A percentile compares a stretch with the other conserved stretches of the same genome.
These are phyloP conservation scores for Phytophthora sansomeana DNA, from an alignment of 352 stramenopile genomes.

Conservation along the genomic window DNA sequence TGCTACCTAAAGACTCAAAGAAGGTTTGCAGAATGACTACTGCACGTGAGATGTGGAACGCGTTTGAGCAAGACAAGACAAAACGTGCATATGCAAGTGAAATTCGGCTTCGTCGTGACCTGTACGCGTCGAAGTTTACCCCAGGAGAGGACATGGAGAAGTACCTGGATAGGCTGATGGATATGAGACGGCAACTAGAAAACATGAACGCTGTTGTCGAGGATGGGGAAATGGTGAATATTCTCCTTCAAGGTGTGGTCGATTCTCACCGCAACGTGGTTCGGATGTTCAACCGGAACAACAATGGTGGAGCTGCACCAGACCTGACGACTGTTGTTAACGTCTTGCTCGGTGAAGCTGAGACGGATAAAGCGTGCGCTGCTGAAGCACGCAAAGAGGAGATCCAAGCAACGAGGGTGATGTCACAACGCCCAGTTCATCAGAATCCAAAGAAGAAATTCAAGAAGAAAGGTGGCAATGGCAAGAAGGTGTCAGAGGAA, in stretches of 20 bases:
- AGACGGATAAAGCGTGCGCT: conserved; percentile 5
- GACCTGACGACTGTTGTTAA: conserved; percentile 8
- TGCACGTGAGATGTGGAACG: conserved; percentile 6
- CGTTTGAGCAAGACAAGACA: conserved; percentile 12
- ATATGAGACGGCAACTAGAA: conserved; percentile 4
- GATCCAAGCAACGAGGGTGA: conserved; percentile 1
- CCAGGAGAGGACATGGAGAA: conserved; percentile 12
- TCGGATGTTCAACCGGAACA: conserved; percentile 10
- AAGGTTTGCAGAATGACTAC: conserved; percentile 7
- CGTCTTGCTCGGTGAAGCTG: conserved; percentile 17
- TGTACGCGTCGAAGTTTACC: conserved; percentile 8
- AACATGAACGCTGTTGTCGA: conserved; percentile 16
- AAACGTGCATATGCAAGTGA: conserved; percentile 12
- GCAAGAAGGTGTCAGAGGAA: conserved; percentile 5
- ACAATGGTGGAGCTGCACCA: conserved; percentile 2
- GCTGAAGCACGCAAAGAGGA: not conserved
- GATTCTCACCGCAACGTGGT: conserved; percentile 9
- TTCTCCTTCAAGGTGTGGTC: conserved; percentile 8
- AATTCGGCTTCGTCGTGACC: conserved; percentile 7
- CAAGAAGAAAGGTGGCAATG: conserved; percentile 10
- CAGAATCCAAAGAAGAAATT: conserved; percentile 12
- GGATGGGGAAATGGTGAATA: conserved; percentile 8
- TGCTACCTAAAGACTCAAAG: conserved; percentile 7
- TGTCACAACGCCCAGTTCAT: not conserved
- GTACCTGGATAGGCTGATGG: conserved; percentile 15